These are phyloP conservation scores for Toxicodendron radicans DNA, from an alignment of 345 rosid genomes.

Conservation along the genomic window DNA sequence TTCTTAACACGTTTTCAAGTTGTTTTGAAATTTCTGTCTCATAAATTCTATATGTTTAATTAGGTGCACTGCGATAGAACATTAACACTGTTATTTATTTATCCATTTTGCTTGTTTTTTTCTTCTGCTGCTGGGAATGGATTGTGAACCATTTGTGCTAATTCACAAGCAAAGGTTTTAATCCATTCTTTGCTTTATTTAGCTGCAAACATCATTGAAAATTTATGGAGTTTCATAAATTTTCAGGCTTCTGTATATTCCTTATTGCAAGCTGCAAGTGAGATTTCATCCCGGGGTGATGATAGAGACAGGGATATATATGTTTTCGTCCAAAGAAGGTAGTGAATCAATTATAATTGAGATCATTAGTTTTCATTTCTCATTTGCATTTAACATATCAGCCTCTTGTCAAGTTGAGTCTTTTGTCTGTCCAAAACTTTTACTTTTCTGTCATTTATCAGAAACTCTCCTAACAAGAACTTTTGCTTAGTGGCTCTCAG, in stretches of 20 bases:
- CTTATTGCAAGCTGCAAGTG: conserved; percentile 85
- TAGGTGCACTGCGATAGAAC: too few relatives aligned
- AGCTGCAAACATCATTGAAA: conserved; percentile 17
- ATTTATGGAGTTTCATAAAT: conserved; percentile 33
- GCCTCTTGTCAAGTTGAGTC: conserved; percentile 16
- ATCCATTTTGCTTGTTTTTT: too few relatives aligned
- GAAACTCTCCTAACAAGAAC: neutral
- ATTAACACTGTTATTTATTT: too few relatives aligned
- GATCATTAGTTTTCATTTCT: neutral
- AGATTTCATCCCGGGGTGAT: conserved; percentile 77
- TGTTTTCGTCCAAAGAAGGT: conserved; percentile 87
- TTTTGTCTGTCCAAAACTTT: conserved; percentile 2
- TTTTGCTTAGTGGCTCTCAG: neutral
- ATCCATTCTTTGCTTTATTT: neutral
- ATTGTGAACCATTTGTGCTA: neutral
- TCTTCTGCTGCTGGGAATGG: neutral
- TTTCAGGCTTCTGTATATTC: conserved; percentile 82
- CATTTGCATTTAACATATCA: conserved; percentile 21
- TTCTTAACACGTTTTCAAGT: too few relatives aligned
- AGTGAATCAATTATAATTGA: conserved; percentile 13
- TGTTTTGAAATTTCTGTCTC: too few relatives aligned
- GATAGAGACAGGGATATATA: conserved; percentile 69
- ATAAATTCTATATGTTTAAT: too few relatives aligned
- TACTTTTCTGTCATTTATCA: neutral
- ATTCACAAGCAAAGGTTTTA: neutral